Percentiles rank a stretch among this genome's conserved stretches.
Conservation (phyloP, 2,329 filamentous ascomycete species). For the Diplocarpon mali region DNA sequence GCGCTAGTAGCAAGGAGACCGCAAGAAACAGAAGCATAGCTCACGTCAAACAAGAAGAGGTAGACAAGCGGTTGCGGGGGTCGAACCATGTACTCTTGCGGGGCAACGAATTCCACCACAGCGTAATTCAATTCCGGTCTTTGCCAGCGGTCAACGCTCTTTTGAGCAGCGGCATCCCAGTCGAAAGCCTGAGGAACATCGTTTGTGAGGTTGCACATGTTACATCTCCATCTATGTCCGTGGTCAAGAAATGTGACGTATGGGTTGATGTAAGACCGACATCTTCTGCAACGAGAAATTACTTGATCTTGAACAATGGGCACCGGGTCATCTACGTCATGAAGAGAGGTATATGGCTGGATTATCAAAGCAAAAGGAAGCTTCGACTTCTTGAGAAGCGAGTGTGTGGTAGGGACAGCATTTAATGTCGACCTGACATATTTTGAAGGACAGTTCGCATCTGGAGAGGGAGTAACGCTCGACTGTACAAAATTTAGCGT, state of each 20-base stretch:
- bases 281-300: slow-evolving; percentile 91
- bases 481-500: slow-evolving; percentile 46
- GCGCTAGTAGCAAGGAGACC: slow-evolving; percentile 87
- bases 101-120: slow-evolving; percentile 95
- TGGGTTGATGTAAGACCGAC: slow-evolving; percentile 94
- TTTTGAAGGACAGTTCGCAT: slow-evolving; percentile 85
- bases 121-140: slow-evolving; percentile 86
- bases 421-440: slow-evolving; percentile 94
- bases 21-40: slow-evolving; percentile 78
- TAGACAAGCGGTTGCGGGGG: slow-evolving; percentile 93
- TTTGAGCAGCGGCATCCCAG: slow-evolving; percentile 88
- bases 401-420: slow-evolving; percentile 83
- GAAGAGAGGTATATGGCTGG: slow-evolving; percentile 85
- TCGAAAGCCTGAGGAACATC: slow-evolving; percentile 99
- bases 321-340: slow-evolving; percentile 83
- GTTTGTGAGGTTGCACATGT: slow-evolving; percentile 98
- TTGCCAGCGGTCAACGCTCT: slow-evolving; percentile 85
- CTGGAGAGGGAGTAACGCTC: slow-evolving; percentile 80
- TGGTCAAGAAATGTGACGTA: slow-evolving; percentile 95
- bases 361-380: slow-evolving; percentile 92
- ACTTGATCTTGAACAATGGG: slow-evolving; percentile 94
- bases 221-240: slow-evolving; percentile 95
- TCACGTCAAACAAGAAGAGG: slow-evolving; percentile 90
- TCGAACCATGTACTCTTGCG: slow-evolving; percentile 98
- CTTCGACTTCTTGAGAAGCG: slow-evolving; percentile 91